Evolutionary conservation across 306 rosid species (phyloP), one percentile per base, ranked within the genome.

Genomic region (Begonia fuchsioides): DNA sequence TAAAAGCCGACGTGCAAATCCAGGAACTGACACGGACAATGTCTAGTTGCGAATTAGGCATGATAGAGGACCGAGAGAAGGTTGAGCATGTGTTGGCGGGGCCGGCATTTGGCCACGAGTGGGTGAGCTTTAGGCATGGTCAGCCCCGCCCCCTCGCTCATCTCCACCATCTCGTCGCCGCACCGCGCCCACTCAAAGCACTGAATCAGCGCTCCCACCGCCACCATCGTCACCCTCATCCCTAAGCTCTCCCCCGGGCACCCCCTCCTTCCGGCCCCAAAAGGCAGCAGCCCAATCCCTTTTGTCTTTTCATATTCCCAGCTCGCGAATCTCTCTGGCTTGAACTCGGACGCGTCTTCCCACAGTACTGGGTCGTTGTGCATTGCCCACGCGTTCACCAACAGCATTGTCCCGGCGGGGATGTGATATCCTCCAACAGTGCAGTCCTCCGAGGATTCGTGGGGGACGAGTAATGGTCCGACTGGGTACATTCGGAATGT

Each of bases 271-370:
- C 71, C 66, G 1, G 53, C 39, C 39, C 74, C 71, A 51, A 72
- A 72, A 1, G 72, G 61, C 19, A 74, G 13, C 47, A 59, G 44
- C 15, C 17, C 53, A 10, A 44, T 59, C 11, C 55, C 45, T 19
- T 19, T 19, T 4, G 6, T 19, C 58, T 11, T 32, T 44, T 18
- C 39, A 26, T 50, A 59, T 12, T 35, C 57, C 0, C 13, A 26
- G 15, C 44, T 59, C n/a, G 35, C 49, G 51, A 74, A 71, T 48
- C 86, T 74, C 46, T 71, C 76, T 5, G 81, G 86, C 55, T 39
- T 49, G 26, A 66, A 66, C 17, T 17, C 20, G 3, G 10, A 50
- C 1, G 81, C 72, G 1, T 78, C 66, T 3, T 1, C 39, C 81
- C 75, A 73, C 13, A 44, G 3, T 8, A 15, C 50, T 1, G 68